Percentiles rank a stretch among this genome's conserved stretches.
Conservation (phyloP, 176 grass and related monocot species). For the Areca catechu region DNA sequence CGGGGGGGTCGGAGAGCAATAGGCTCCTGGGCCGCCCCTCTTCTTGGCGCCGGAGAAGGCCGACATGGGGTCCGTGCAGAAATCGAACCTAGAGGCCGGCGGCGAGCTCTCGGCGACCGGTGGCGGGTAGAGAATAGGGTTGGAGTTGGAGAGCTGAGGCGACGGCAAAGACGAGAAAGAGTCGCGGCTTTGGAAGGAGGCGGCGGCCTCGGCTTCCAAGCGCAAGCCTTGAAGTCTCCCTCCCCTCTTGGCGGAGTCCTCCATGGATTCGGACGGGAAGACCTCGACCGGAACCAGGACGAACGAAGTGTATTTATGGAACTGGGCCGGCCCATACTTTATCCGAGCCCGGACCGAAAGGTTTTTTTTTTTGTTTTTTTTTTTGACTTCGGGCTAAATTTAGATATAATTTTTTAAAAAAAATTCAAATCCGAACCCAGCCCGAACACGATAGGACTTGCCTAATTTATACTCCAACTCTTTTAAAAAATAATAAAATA, state of each 20-base stretch:
- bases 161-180: not conserved
- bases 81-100: slow-evolving; percentile 14
- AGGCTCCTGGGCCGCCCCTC: slow-evolving; percentile 15
- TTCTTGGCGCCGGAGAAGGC: slow-evolving; percentile 24
- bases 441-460: no score
- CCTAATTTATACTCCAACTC: no score
- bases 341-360: no score
- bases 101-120: not conserved
- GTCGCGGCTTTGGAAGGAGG: not conserved
- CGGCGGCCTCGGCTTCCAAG: slow-evolving; percentile 5
- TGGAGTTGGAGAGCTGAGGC: not conserved
- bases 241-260: slow-evolving; percentile 18
- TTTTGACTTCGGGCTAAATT: no score
- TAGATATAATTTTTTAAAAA: no score
- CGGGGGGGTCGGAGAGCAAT: not conserved
- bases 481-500: no score
- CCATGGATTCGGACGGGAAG: slow-evolving; percentile 13
- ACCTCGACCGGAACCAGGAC: no score
- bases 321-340: no score
- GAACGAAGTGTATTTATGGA: no score
- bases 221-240: slow-evolving; percentile 21
- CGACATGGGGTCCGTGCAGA: slow-evolving; percentile 22
- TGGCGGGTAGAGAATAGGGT: slow-evolving; percentile 1
- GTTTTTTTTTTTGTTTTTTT: no score
- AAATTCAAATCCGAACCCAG: no score